Base-by-base conservation (phyloP, 2,329 filamentous ascomycete genomes). In the Bimuria novae-zelandiae region DNA sequence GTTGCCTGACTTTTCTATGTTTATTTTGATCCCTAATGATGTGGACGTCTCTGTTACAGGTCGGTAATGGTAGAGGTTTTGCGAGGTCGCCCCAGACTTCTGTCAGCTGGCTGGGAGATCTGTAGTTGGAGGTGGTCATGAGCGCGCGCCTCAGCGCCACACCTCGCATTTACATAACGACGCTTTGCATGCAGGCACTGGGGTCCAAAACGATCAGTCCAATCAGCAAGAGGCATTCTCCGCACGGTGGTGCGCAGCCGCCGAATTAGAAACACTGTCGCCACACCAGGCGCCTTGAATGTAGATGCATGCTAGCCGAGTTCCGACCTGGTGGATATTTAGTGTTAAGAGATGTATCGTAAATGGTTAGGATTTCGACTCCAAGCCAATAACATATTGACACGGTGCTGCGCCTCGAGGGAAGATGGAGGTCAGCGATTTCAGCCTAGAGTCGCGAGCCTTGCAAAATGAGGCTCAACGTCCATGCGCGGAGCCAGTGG, bases 231-330 rank as follows among this genome's bases (percentile, higher is more conserved):
- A 33, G 44, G 25, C 44, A 51, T 25, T 44, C 37, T 44, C 37
- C 25, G 43, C 49, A 42, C 29, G 22, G 32, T 46, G 43, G 52
- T 46, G 29, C 23, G 8, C 25, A 19, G 21, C 23, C 25, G 36
- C 23, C 52, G 45, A 57, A 55, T 57, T 51, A 60, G 57, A 57
- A 55, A 52, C 54, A 37, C 16, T 35, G 19, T 11, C n/a, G 40
- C 43, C 37, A 54, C 51, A 56, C 22, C 41, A 52, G 49, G 51
- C 51, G 51, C 49, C 37, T 32, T 33, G 7, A 10, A 8, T 33
- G 14, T 22, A 51, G 49, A 49, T 37, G 40, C 39, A 43, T 39
- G 43, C 17, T 17, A 49, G 51, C 48, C 54, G 54, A 47, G 12
- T 49, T 49, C 51, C 51, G 54, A 48, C 11, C 27, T 22, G 25